Base-by-base conservation (phyloP, 345 rosid genomes). In the Sonneratia caseolaris region DNA sequence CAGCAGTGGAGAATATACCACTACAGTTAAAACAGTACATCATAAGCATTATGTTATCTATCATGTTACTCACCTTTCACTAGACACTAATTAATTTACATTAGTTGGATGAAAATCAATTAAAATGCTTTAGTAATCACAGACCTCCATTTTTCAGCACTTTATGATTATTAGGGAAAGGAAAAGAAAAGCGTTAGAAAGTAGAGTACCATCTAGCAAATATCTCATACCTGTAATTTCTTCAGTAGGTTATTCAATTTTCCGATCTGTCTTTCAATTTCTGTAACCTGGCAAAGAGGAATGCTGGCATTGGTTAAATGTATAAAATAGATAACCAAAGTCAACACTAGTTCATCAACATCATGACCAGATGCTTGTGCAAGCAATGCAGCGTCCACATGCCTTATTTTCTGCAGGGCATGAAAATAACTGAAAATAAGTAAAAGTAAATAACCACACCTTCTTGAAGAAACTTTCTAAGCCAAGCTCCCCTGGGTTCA, bases 401-500 rank as follows among this genome's bases (percentile, higher is more conserved):
- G 8, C 48, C 27, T 13, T 19, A 45, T 49, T 47, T 71, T 69
- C 65, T 5, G 38, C 45, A 21, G 45, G 27, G 45, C 16, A 70
- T 57, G 68, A 68, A 21, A 57, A 37, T 16, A 43, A 57, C 64
- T 37, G 45, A 47, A 18, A 64, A 45, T 21, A 0, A 16, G 7
- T 18, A 47, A 2, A 55, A 16, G 45, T 42, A 12, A 4, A 43
- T 3, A 64, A 7, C 7, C 7, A 7, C 64, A 88, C 97, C 88
- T 91, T 95, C 69, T 84, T 89, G 78, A 95, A 92, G 96, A 95
- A 95, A 81, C 71, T 82, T 69, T 90, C 84, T 80, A 95, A 81
- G 62, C 92, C 93, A 53, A 86, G 71, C 38, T 90, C 97, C 72
- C 89, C 96, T 38, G 96, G 89, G 83, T 81, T 86, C 82, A 78